Conservation (phyloP, 768 basidiomycete species). For the Amanita pseudoporphyria region DNA sequence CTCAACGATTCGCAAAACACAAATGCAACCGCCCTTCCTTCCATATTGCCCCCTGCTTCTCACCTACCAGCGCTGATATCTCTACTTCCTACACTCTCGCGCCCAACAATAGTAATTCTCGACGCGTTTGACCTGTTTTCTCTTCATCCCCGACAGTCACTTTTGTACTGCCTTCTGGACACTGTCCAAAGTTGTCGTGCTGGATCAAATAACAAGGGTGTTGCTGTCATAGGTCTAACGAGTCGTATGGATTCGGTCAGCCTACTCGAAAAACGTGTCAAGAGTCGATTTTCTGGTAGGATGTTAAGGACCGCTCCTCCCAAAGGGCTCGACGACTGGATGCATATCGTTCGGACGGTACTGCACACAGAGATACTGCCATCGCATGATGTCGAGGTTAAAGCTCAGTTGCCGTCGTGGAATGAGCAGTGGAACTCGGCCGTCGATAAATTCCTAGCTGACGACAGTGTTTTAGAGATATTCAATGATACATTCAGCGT, state of each 20-base stretch:
- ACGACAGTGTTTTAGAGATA: constrained; percentile 31
- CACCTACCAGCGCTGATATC: constrained; percentile 70
- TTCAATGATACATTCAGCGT: constrained; percentile 55
- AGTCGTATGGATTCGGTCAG: constrained; percentile 83
- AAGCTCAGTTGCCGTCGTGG: constrained; percentile 42
- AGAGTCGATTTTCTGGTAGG: constrained; percentile 93
- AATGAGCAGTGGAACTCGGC: constrained; percentile 41
- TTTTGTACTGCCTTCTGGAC: constrained; percentile 93
- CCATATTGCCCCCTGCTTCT: constrained; percentile 51
- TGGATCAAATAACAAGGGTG: constrained; percentile 47
- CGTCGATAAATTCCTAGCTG: constrained; percentile 48
- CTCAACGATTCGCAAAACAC: constrained; percentile 30
- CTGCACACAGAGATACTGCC: constrained; percentile 24
- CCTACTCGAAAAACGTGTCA: constrained; percentile 90
- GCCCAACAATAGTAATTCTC: constrained; percentile 74
- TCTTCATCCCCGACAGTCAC: constrained; percentile 80
- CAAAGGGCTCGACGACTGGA: constrained; percentile 36
- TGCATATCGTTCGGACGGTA: constrained; percentile 34
- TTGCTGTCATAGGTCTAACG: constrained; percentile 83
- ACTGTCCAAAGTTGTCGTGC: constrained; percentile 82
- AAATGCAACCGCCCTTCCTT: constrained; percentile 7
- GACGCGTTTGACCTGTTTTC: constrained; percentile 95
- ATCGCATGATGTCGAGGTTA: constrained; percentile 14
- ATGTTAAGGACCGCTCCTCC: constrained; percentile 72
- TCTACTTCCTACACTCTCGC: constrained; percentile 65